Evolutionary conservation across 345 rosid species (phyloP).

Genomic region (Salix koriyanagi): DNA sequence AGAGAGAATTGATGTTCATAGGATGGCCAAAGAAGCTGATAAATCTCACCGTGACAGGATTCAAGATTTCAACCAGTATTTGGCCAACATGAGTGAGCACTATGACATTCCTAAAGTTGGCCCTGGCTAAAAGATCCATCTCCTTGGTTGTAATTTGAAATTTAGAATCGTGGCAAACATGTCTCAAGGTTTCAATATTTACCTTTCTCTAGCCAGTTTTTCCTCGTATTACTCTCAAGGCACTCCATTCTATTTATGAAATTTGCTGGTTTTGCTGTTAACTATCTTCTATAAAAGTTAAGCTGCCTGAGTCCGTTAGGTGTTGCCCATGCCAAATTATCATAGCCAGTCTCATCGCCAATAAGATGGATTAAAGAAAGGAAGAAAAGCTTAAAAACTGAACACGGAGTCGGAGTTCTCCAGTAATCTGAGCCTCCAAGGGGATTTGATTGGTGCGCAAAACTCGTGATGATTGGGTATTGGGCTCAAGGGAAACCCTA

Average conservation of each 20-base stretch:
- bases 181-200: neutral
- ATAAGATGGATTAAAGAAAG: neutral
- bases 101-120: slow-evolving; percentile 92
- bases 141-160: neutral
- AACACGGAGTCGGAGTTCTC: neutral
- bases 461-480: neutral
- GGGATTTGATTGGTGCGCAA: neutral
- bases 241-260: too few relatives aligned
- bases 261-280: too few relatives aligned
- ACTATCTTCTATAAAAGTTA: too few relatives aligned
- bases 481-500: too few relatives aligned
- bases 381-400: too few relatives aligned
- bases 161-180: neutral
- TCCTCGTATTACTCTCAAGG: neutral
- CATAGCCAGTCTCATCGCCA: neutral
- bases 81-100: slow-evolving; percentile 90
- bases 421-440: neutral
- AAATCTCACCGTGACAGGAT: slow-evolving; percentile 84
- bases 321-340: neutral
- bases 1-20: slow-evolving; percentile 54
- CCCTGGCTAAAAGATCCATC: slow-evolving; percentile 47
- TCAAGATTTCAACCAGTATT: slow-evolving; percentile 78
- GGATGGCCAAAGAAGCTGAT: slow-evolving; percentile 65
- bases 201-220: neutral
- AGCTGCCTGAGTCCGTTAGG: too few relatives aligned